Evolutionary conservation across 352 stramenopile genomes (phyloP), one percentile per base, ranked within the genome.

Genomic region (Pythium coloratum): DNA sequence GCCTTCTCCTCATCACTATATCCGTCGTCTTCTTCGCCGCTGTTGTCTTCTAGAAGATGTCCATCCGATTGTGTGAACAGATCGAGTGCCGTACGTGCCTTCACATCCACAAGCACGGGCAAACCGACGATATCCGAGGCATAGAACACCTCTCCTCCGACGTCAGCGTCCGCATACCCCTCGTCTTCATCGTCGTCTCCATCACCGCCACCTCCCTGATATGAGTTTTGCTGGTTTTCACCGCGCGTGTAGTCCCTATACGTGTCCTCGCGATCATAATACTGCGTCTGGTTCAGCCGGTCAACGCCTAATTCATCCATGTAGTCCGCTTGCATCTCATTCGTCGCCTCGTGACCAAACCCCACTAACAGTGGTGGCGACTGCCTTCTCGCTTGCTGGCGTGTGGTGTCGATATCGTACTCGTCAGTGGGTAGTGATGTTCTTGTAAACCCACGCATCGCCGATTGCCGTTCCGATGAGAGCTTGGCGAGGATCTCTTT

Each of bases 401-500:
- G 8, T n/a, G 2, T 24, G 1, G 1, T 16, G 8, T 40, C 24
- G 1, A 34, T 14, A 56, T 33, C 44, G 18, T n/a, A 2, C 42
- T 28, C 20, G 46, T 13, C 0, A 32, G 16, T 34, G n/a, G 26
- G 2, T 8, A 4, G 18, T 10, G 24, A 9, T 12, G 44, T 24
- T 7, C 44, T 51, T 6, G 16, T 2, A 51, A 51, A 6, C 6
- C 38, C n/a, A 13, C 69, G 71, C 9, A 86, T 69, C 33, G 73
- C 70, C 2, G 78, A 61, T 59, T 89, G 76, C 6, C 85, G 67
- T 42, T 91, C 83, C 0, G 77, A 71, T 0, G 80, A 89, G 7
- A 93, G 55, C 62, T 91, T 93, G 10, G 76, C 71, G 14, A 93
- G 64, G 53, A 93, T 90, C 46, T 91, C 78, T 33, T 75, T 74